Percentiles rank a stretch among this genome's conserved stretches.
Evolutionary conservation across 441 rosid genomes (phyloP).

Genomic region (Erodium moschatum): DNA sequence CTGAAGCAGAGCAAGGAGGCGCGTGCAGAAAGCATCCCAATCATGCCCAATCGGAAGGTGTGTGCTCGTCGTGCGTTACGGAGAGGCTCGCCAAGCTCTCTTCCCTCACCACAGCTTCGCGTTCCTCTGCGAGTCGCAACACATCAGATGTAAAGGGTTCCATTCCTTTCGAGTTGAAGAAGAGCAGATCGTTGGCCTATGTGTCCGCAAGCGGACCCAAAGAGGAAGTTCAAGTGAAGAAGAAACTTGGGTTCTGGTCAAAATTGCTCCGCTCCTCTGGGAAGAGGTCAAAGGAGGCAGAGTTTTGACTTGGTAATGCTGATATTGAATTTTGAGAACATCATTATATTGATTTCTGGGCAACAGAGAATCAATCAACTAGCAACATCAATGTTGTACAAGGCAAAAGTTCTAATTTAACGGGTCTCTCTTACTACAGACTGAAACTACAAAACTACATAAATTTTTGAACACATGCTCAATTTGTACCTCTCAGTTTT

Average conservation of each 20-base stretch:
- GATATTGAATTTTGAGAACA: too few species aligned
- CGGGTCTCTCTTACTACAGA: not conserved
- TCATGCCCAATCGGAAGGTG: not conserved
- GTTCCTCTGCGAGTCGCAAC: not conserved
- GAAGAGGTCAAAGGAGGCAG: not conserved
- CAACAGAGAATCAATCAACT: not conserved
- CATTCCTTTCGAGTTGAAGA: constrained; percentile 49
- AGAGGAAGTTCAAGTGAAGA: constrained; percentile 29
- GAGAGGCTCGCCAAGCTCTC: not conserved
- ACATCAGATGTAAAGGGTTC: constrained; percentile 25
- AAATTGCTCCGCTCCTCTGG: constrained; percentile 37
- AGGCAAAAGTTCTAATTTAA: not conserved
- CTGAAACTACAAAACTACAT: not conserved
- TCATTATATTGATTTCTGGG: not conserved
- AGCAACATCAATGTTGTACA: not conserved
- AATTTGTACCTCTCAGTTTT: not conserved
- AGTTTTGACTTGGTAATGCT: not conserved
- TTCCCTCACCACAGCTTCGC: not conserved
- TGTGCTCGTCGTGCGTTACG: not conserved
- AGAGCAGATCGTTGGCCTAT: constrained; percentile 63
- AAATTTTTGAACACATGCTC: not conserved
- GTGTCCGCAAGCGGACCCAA: constrained; percentile 23
- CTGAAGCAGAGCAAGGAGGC: not conserved
- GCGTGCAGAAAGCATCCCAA: not conserved
- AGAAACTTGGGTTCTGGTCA: constrained; percentile 53